phyloP scores from a whole-genome alignment of 495 filamentous ascomycete genomes.

The Daldinia grandis region DNA sequence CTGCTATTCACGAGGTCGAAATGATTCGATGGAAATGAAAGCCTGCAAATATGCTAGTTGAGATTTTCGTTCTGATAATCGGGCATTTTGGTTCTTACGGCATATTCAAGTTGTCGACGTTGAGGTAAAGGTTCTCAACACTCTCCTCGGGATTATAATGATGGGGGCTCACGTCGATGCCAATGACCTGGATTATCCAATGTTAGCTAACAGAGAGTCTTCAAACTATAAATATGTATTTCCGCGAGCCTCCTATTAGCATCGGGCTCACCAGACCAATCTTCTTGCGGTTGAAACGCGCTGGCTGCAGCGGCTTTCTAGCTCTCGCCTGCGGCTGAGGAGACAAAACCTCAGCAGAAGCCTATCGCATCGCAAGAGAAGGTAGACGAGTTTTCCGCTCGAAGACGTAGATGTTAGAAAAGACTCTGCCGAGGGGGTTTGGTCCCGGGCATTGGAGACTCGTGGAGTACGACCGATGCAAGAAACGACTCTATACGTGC shows the following conservation, averaged over 20 bases:
- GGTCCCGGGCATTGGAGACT: not conserved
- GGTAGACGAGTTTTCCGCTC: conserved; percentile 2
- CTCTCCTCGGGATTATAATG: conserved; percentile 65
- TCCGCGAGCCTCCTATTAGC: conserved; percentile 5
- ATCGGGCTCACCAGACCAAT: conserved; percentile 19
- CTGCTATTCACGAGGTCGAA: conserved; percentile 94
- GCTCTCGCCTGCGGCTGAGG: not conserved
- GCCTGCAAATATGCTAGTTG: conserved; percentile 50
- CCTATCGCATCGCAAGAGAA: not conserved
- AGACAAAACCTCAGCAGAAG: conserved; percentile 1
- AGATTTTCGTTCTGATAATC: conserved; percentile 36
- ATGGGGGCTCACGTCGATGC: conserved; percentile 81
- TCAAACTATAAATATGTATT: conserved; percentile 10
- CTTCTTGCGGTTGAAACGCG: conserved; percentile 7
- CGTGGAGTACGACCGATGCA: conserved; percentile 19
- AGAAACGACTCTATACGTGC: conserved; percentile 57
- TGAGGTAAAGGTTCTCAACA: conserved; percentile 75
- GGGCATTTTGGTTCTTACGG: conserved; percentile 52
- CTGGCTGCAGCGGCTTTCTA: conserved; percentile 3
- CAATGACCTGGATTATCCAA: conserved; percentile 68
- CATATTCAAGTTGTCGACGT: conserved; percentile 83
- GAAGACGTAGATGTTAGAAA: conserved; percentile 1
- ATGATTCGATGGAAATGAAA: conserved; percentile 75
- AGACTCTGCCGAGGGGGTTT: not conserved
- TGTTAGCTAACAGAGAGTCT: conserved; percentile 15